Conservation (phyloP, 805 yeast genomes). For the Tetrapisispora pingtungensis region DNA sequence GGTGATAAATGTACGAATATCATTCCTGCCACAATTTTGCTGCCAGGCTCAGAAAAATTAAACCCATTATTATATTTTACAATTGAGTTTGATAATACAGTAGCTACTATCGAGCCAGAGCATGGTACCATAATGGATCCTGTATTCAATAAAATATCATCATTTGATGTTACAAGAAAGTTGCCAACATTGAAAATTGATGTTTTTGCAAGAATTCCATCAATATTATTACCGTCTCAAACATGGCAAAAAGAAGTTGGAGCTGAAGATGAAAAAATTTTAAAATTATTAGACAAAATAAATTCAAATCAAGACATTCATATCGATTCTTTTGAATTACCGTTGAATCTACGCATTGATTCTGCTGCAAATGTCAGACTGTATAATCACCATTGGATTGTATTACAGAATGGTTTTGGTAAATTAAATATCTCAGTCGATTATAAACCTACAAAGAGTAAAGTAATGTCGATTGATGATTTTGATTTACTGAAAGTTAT, state of each 20-base stretch:
- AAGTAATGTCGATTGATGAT: slow-evolving; percentile 74
- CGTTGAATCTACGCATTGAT: slow-evolving; percentile 40
- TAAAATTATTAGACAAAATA: slow-evolving; percentile 24
- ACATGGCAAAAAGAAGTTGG: slow-evolving; percentile 20
- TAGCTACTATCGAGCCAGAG: slow-evolving; percentile 74
- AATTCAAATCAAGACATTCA: slow-evolving; percentile 50
- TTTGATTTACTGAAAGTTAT: slow-evolving; percentile 87
- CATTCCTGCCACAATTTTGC: slow-evolving; percentile 43
- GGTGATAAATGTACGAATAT: slow-evolving; percentile 22
- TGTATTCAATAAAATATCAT: slow-evolving; percentile 76
- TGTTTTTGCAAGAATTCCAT: slow-evolving; percentile 67
- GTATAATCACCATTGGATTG: slow-evolving; percentile 51
- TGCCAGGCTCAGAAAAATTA: slow-evolving; percentile 43
- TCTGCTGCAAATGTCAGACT: slow-evolving; percentile 43
- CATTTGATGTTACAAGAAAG: slow-evolving; percentile 72
- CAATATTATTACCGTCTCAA: slow-evolving; percentile 40
- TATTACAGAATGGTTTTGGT: slow-evolving; percentile 34
- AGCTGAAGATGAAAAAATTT: slow-evolving; percentile 15
- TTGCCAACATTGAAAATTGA: slow-evolving; percentile 56
- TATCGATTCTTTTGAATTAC: slow-evolving; percentile 58
- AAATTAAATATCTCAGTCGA: slow-evolving; percentile 52
- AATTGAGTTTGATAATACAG: slow-evolving; percentile 88
- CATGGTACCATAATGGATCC: slow-evolving; percentile 69
- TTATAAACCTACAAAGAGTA: slow-evolving; percentile 52
- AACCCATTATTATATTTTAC: slow-evolving; percentile 75